These are phyloP conservation scores for Fusarium dlaminii DNA, from an alignment of 2,329 filamentous ascomycete genomes.

Conservation along the genomic window DNA sequence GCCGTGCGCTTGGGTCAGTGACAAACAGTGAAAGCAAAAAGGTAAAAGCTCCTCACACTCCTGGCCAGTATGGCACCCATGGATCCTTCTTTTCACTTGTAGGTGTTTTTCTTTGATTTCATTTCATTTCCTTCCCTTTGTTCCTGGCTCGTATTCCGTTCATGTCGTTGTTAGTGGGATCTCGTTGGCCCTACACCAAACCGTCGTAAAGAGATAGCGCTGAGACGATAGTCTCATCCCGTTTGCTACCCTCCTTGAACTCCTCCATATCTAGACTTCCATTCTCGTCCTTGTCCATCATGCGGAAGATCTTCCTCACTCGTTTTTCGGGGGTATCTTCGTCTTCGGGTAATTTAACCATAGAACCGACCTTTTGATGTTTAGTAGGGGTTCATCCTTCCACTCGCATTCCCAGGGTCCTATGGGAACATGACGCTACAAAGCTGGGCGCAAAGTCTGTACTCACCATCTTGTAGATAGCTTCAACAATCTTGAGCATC, in stretches of 20 bases:
- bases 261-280: slow-evolving; percentile 96
- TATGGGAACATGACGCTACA: neutral
- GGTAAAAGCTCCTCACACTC: slow-evolving; percentile 42
- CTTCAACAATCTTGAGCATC: slow-evolving; percentile 98
- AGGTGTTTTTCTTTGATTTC: slow-evolving; percentile 18
- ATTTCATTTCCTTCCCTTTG: neutral
- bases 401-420: neutral
- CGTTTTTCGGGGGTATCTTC: slow-evolving; percentile 99
- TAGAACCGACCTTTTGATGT: slow-evolving; percentile 82
- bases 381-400: slow-evolving; percentile 5
- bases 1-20: slow-evolving; percentile 18
- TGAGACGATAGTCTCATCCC: slow-evolving; percentile 98
- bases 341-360: slow-evolving; percentile 98
- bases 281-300: slow-evolving; percentile 99
- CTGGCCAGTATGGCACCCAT: slow-evolving; percentile 32
- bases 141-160: neutral
- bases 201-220: slow-evolving; percentile 96
- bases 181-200: slow-evolving; percentile 69
- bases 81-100: slow-evolving; percentile 35
- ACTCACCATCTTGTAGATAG: slow-evolving; percentile 98
- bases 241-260: slow-evolving; percentile 99
- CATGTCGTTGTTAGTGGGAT: neutral
- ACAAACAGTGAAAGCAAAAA: slow-evolving; percentile 40
- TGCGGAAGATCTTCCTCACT: slow-evolving; percentile 96
- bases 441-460: neutral